A percentile compares a stretch with the other conserved stretches of the same genome.
These are phyloP conservation scores for Hyphopichia fennica DNA, from an alignment of 1,139 yeast species.

Conservation along the genomic window DNA sequence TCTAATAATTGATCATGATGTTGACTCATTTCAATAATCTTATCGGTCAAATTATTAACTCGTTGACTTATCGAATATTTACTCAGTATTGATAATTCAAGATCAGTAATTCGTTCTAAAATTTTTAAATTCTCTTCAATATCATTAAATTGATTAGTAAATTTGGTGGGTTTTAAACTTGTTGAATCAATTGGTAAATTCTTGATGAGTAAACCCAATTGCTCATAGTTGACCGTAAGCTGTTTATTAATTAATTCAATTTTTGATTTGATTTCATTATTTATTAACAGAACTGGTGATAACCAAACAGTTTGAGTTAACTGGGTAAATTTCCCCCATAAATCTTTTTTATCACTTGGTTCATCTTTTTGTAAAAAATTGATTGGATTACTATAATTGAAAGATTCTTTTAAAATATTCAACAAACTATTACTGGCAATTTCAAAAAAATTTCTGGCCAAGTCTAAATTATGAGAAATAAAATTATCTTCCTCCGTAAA, in stretches of 20 bases:
- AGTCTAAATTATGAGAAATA: background rate
- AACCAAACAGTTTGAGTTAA: no score
- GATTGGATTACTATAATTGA: conserved; percentile 2
- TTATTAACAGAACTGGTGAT: conserved; percentile 30
- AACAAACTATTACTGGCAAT: background rate
- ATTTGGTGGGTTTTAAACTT: conserved; percentile 1
- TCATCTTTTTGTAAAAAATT: conserved; percentile 6
- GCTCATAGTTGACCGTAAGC: conserved; percentile 24
- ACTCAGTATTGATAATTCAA: background rate
- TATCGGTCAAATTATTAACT: conserved; percentile 6
- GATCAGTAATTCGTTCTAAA: background rate
- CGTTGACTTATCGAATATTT: conserved; percentile 8
- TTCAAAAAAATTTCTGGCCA: background rate
- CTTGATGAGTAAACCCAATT: conserved; percentile 30
- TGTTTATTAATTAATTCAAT: conserved; percentile 16
- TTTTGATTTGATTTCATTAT: conserved; percentile 21
- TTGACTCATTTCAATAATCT: background rate
- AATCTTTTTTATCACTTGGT: background rate
- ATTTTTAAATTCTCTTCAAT: background rate
- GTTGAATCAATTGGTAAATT: conserved; percentile 21
- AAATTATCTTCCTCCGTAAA: conserved; percentile 4
- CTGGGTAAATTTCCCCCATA: background rate
- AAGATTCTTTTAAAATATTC: background rate
- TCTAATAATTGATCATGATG: conserved; percentile 4
- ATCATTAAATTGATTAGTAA: background rate